Evolutionary conservation across 495 filamentous ascomycete species (phyloP), one percentile per base, ranked within the genome.

Genomic region (Terfezia claveryi): DNA sequence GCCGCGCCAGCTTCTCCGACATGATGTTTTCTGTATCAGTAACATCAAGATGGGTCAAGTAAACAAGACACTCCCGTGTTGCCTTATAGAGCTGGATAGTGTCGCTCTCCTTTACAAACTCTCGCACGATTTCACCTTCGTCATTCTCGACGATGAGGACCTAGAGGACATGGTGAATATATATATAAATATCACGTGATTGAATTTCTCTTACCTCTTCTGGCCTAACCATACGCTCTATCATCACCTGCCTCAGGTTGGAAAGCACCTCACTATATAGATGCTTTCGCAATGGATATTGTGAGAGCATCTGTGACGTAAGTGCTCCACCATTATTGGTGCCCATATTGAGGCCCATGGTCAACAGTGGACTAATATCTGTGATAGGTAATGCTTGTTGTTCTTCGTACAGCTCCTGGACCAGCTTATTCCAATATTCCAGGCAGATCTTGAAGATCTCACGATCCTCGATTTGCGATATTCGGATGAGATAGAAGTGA

Each of bases 11-110:
- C 67, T 99, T 99, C 61, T 99, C 92, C 12, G 92, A 92, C 92
- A 99, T 96, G 69, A 99, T 99, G 36, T 81, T 80, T 66, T 99
- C 91, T 0, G 89, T 99, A 64, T 96, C 91, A 50, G 94, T 79
- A 16, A 99, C 92, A 65, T 96, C 91, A 61, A 99, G 73, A 73
- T 99, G 91, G 10, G 92, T 99, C 38, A 99, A 76, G 66, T 95
- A 99, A 50, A 99, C 91, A 32, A 99, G 72, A 64, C 92, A 99
- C 66, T 99, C 92, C 56, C 91, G 76, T 38, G 92, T 96, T 3
- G 91, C 95, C 72, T 99, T 99, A 75, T 99, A 99, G 0, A 99
- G 77, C 69, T 99, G 91, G 23, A 99, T 95, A 0, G 91, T 96
- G 66, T 99, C 91, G 62, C 87, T 91, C 69, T 99, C 91, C 71